Evolutionary conservation across 1,139 yeast species (phyloP), one percentile per base, ranked within the genome.

Genomic region (Saccharomyces hybrid): DNA sequence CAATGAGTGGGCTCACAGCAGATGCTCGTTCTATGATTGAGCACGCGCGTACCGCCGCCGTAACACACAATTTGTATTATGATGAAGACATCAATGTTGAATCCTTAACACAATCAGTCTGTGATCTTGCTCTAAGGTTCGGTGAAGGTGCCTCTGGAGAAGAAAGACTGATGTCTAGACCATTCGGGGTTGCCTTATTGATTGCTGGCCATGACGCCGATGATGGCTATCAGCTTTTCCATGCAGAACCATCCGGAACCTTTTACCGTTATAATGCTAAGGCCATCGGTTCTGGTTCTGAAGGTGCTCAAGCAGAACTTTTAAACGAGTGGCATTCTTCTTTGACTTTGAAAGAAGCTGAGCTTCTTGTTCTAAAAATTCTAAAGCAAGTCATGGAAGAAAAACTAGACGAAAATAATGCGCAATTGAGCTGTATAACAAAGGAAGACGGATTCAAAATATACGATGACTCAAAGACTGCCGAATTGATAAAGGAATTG

Each of bases 71-170:
- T 63, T 78, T 95, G 67, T 87, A 89, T 71, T 95, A 88, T 68
- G 95, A 95, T 72, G 99, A 95, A 73, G 84, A 87, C 51, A 89
- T 93, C 66, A 87, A 88, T 56, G 96, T 93, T 42, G 99, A 95
- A 72, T 83, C 96, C 52, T 82, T 93, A 66, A 91, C 99, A 13
- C 99, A 95, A 73, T 84, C 96, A 1, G 97, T 95, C 27, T 93
- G 99, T 73, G 99, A 95, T 74, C 79, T 95, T 69, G 99, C 99
- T 2, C 78, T 95, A 64, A 81, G 98, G 70, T 95, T 95, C 66
- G 99, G 99, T 58, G 99, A 93, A 75, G 97, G 98, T 62, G 99
- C 97, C 8, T 86, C 93, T 49, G 99, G 97, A 57, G 98, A 93
- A 70, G 95, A 95, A 72, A 81, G 96, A 70, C 80, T 91, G 64